phyloP scores from a whole-genome alignment of 805 yeast species.

The Kregervanrija pseudodelftensis region DNA sequence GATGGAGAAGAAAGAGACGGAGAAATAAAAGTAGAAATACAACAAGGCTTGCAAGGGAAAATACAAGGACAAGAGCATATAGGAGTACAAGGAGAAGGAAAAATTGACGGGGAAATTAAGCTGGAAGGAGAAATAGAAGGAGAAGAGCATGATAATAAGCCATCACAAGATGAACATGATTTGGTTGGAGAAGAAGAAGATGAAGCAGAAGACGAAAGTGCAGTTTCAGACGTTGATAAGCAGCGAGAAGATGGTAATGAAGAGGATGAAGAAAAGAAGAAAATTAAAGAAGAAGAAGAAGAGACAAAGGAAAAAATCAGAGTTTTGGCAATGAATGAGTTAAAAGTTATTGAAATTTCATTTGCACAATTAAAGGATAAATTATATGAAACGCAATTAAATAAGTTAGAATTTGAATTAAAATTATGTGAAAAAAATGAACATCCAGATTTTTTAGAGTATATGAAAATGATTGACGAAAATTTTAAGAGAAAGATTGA shows the following conservation, averaged over 20 bases:
- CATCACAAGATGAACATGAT: conserved; percentile 18
- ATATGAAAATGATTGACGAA: conserved; percentile 62
- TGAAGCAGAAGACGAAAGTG: conserved; percentile 19
- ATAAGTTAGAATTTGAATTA: conserved; percentile 71
- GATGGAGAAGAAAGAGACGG: conserved; percentile 6
- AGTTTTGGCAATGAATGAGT: conserved; percentile 58
- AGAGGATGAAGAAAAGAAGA: conserved; percentile 19
- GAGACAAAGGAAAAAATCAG: conserved; percentile 36
- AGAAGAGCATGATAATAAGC: conserved; percentile 14
- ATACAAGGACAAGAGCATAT: conserved; percentile 12
- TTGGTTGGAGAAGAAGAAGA: conserved; percentile 20
- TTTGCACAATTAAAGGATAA: conserved; percentile 83
- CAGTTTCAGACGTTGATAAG: conserved; percentile 13
- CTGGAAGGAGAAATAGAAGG: conserved; percentile 9
- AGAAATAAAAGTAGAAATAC: conserved; percentile 12
- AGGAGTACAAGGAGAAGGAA: conserved; percentile 14
- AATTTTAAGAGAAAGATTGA: conserved; percentile 64
- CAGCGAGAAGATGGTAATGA: conserved; percentile 19
- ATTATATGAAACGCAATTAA: conserved; percentile 76
- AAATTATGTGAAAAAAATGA: conserved; percentile 82
- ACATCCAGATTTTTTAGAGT: conserved; percentile 81
- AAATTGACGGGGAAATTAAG: conserved; percentile 4
- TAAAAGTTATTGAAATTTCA: conserved; percentile 74
- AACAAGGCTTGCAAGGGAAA: conserved; percentile 11
- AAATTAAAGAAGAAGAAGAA: conserved; percentile 20